These are phyloP conservation scores for Claviceps spartinae DNA, from an alignment of 2,329 filamentous ascomycete genomes.

Conservation along the genomic window DNA sequence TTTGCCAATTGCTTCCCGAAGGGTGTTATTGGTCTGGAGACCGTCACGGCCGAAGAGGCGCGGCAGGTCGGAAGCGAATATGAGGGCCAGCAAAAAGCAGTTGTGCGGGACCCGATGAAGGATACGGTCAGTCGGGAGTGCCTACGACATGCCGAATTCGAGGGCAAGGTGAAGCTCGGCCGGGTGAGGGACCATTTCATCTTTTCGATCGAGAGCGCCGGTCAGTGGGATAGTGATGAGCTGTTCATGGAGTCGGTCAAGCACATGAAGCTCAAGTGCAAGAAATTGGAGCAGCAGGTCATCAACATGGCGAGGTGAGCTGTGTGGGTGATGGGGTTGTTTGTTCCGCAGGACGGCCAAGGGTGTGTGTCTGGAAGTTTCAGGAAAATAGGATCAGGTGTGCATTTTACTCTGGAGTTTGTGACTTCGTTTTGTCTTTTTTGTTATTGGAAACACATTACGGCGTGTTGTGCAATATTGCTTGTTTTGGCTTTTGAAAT, in stretches of 20 bases:
- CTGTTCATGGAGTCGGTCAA: slow-evolving; percentile 84
- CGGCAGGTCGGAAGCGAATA: slow-evolving; percentile 47
- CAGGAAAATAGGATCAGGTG: background rate
- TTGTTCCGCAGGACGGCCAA: too few relatives aligned
- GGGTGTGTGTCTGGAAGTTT: too few relatives aligned
- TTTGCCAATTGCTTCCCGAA: slow-evolving; percentile 80
- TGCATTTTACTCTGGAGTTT: background rate
- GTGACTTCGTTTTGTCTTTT: background rate
- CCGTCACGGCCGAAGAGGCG: slow-evolving; percentile 55
- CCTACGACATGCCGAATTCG: slow-evolving; percentile 81
- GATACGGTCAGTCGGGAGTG: slow-evolving; percentile 94
- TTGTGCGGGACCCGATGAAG: slow-evolving; percentile 76
- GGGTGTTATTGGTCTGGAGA: slow-evolving; percentile 73
- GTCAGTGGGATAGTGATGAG: slow-evolving; percentile 88
- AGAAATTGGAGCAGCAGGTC: slow-evolving; percentile 57
- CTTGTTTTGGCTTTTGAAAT: too few relatives aligned
- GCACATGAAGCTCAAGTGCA: slow-evolving; percentile 73
- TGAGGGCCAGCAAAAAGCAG: slow-evolving; percentile 66
- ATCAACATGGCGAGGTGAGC: slow-evolving; percentile 44
- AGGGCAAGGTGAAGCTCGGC: slow-evolving; percentile 88
- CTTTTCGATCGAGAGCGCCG: slow-evolving; percentile 86
- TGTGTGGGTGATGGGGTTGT: background rate
- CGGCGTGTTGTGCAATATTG: too few relatives aligned
- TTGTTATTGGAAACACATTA: background rate
- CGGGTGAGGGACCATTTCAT: slow-evolving; percentile 92